Conservation (phyloP, 1,284 basidiomycete species). For the Rhodotorula sp. region DNA sequence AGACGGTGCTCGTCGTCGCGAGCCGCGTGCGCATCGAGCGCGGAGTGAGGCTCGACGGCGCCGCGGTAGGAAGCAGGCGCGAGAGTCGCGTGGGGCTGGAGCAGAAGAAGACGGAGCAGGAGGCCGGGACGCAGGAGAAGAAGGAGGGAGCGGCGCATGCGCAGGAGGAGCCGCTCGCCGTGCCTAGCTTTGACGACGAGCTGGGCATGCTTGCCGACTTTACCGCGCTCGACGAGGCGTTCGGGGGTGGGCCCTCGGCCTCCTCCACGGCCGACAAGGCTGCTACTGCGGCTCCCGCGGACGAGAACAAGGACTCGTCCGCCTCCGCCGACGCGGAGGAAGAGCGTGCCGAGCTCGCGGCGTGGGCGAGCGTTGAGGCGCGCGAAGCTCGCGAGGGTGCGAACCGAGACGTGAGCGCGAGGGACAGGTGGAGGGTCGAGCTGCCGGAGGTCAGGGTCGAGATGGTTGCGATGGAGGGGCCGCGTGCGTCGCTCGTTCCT, state of each 20-base stretch:
- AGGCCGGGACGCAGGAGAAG: background rate
- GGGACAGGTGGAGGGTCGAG: constrained; percentile 23
- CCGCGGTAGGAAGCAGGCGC: too few species aligned
- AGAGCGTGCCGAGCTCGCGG: background rate
- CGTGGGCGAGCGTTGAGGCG: background rate
- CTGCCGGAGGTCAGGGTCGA: constrained; percentile 35
- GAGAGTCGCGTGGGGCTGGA: background rate
- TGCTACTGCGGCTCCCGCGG: background rate
- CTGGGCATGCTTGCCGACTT: constrained; percentile 25
- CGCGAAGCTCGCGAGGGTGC: background rate
- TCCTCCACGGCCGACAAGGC: background rate
- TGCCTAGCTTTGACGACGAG: constrained; percentile 17
- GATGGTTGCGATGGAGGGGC: constrained; percentile 27
- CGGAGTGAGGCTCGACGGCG: background rate
- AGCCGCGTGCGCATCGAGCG: background rate
- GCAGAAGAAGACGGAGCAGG: too few species aligned
- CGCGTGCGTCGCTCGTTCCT: constrained; percentile 15
- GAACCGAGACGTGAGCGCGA: background rate
- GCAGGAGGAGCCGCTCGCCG: background rate
- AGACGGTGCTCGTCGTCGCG: constrained; percentile 33
- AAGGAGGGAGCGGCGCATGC: too few species aligned
- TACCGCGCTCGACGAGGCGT: constrained; percentile 30
- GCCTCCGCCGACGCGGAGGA: background rate
- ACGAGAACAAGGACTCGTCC: background rate
- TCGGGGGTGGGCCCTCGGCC: constrained; percentile 3